These are phyloP conservation scores for Dinochytrium kinnereticum DNA, from an alignment of 371 early-diverging fungal genomes.

Conservation along the genomic window DNA sequence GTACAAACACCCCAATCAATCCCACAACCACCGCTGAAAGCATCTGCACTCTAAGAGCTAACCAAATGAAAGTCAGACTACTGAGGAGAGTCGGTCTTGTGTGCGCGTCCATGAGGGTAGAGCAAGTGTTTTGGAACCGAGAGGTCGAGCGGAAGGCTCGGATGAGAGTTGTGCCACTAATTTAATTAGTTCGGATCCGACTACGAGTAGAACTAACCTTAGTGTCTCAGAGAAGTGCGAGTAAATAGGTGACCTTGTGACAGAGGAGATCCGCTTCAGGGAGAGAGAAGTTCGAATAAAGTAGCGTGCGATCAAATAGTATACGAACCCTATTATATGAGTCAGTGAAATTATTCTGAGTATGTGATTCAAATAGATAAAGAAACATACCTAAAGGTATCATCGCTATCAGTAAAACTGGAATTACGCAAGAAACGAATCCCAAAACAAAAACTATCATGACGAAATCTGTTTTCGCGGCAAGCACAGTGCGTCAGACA, in stretches of 20 bases:
- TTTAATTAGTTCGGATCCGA: conserved; percentile 65
- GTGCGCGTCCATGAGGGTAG: conserved; percentile 52
- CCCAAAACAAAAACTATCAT: conserved; percentile 21
- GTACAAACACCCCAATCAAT: conserved; percentile 67
- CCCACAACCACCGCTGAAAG: conserved; percentile 71
- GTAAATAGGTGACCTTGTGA: conserved; percentile 37
- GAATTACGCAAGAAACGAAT: conserved; percentile 33
- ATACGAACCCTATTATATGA: conserved; percentile 48
- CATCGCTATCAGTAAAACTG: conserved; percentile 48
- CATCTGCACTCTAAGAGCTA: conserved; percentile 73
- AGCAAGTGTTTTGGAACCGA: conserved; percentile 33
- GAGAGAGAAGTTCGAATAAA: conserved; percentile 4
- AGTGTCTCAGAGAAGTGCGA: conserved; percentile 43
- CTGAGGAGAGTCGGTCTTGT: conserved; percentile 80
- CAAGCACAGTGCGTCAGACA: too few relatives aligned
- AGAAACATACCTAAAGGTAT: conserved; percentile 34
- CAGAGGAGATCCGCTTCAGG: conserved; percentile 17
- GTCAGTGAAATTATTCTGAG: conserved; percentile 57
- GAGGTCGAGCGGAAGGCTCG: conserved; percentile 61
- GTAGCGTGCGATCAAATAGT: conserved; percentile 23
- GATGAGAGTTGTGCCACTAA: conserved; percentile 57
- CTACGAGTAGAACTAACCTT: conserved; percentile 25
- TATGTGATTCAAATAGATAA: too few relatives aligned
- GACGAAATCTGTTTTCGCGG: conserved; percentile 1
- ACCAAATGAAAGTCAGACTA: conserved; percentile 85